Conservation (phyloP, 2,329 filamentous ascomycete genomes). For the Dactylonectria estremocensis region DNA sequence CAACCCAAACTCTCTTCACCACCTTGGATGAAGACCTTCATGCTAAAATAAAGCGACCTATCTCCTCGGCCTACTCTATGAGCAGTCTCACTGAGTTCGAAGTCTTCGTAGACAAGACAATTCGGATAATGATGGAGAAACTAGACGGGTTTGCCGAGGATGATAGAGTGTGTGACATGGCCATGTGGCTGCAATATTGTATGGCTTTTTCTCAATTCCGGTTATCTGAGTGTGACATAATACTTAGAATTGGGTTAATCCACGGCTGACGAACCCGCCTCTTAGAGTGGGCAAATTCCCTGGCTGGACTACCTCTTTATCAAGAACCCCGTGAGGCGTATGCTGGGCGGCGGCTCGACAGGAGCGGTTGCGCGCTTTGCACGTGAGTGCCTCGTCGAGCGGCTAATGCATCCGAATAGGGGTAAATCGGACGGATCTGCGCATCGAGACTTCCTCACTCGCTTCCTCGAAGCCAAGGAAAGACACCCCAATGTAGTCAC, state of each 20-base stretch:
- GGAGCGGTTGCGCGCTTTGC: constrained; percentile 6
- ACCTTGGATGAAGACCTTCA: constrained; percentile 15
- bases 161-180: not conserved
- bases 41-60: constrained; percentile 12
- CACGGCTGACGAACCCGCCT: not conserved
- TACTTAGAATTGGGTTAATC: too few species aligned
- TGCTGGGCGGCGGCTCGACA: constrained; percentile 6
- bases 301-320: constrained; percentile 18
- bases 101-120: constrained; percentile 10
- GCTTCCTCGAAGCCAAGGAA: constrained; percentile 28
- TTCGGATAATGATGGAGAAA: constrained; percentile 3
- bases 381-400: not conserved
- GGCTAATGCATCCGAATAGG: too few species aligned
- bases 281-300: constrained; percentile 9
- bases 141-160: not conserved
- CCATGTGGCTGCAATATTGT: constrained; percentile 13
- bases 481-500: constrained; percentile 24
- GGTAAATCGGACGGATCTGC: not conserved
- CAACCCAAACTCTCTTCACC: constrained; percentile 11
- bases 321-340: constrained; percentile 23
- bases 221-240: too few species aligned
- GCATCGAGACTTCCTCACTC: constrained; percentile 28
- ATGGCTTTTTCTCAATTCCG: not conserved
- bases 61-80: constrained; percentile 8
- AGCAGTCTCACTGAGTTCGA: constrained; percentile 11